Conservation (phyloP, 108 stramenopile genomes). For the Nitzschia inconspicua region DNA sequence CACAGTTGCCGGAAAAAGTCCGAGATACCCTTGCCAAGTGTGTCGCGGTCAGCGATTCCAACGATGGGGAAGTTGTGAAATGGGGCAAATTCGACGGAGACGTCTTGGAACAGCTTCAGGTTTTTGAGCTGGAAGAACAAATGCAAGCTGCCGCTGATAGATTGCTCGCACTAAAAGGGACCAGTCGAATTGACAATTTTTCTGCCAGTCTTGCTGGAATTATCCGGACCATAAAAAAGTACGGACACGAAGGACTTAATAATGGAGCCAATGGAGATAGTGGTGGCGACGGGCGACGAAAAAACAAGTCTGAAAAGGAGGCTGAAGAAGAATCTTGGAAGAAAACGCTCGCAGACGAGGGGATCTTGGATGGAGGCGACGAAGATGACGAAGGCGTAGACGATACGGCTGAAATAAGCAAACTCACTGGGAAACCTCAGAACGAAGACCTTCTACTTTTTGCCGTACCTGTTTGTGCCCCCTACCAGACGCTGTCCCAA, state of each 20-base stretch:
- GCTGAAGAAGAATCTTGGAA: conserved; percentile 74
- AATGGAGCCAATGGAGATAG: conserved; percentile 7
- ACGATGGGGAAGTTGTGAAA: conserved; percentile 41
- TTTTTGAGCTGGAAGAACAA: conserved; percentile 48
- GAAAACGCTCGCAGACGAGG: conserved; percentile 76
- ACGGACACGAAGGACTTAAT: conserved; percentile 50
- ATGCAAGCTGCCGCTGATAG: conserved; percentile 64
- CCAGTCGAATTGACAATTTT: conserved; percentile 73
- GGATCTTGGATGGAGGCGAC: conserved; percentile 57
- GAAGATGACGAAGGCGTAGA: conserved; percentile 54
- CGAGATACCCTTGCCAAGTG: conserved; percentile 51
- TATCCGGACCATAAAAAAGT: conserved; percentile 71
- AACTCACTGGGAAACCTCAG: conserved; percentile 82
- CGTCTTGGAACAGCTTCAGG: conserved; percentile 64
- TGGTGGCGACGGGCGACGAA: conserved; percentile 33
- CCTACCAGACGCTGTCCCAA: conserved; percentile 82
- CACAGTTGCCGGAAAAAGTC: conserved; percentile 50
- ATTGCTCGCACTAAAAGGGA: conserved; percentile 51
- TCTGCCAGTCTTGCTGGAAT: conserved; percentile 85
- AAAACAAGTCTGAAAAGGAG: conserved; percentile 74
- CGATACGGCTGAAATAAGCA: conserved; percentile 69
- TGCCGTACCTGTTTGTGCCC: conserved; percentile 93
- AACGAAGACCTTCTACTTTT: conserved; percentile 79
- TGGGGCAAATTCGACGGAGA: conserved; percentile 89
- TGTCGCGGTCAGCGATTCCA: conserved; percentile 48